Conservation (phyloP, 179 eudicot species). For the Vitellaria paradoxa region DNA sequence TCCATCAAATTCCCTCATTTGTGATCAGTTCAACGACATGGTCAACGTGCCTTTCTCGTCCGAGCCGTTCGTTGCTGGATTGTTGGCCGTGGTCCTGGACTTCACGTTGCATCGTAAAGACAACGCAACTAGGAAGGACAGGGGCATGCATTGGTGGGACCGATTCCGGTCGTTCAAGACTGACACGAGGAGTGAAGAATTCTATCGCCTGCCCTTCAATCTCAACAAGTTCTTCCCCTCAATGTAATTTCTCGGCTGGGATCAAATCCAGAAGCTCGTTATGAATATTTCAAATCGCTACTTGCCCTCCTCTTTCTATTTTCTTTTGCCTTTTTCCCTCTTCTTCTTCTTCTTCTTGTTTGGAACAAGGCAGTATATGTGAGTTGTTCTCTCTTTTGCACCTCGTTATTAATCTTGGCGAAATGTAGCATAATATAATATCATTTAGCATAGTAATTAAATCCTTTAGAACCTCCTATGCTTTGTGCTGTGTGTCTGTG, state of each 20-base stretch:
- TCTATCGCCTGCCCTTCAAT: slow-evolving; percentile 80
- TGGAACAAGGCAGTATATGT: slow-evolving; percentile 12
- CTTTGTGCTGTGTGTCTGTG: not conserved
- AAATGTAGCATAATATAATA: not conserved
- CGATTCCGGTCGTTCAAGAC: slow-evolving; percentile 67
- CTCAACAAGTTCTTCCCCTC: slow-evolving; percentile 95
- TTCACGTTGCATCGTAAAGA: slow-evolving; percentile 63
- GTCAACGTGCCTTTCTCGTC: slow-evolving; percentile 89
- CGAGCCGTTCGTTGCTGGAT: slow-evolving; percentile 77
- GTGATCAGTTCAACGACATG: slow-evolving; percentile 88
- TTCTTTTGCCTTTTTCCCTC: not conserved
- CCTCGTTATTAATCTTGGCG: not conserved
- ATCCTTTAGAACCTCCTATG: not conserved
- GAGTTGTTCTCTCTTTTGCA: not conserved
- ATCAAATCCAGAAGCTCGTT: not conserved
- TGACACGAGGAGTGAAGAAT: slow-evolving; percentile 86
- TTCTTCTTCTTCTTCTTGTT: not conserved
- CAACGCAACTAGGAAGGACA: slow-evolving; percentile 55
- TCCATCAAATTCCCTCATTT: slow-evolving; percentile 2
- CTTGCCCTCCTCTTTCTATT: not conserved
- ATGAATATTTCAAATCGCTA: not conserved
- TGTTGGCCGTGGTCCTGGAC: slow-evolving; percentile 75
- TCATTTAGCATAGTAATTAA: not conserved
- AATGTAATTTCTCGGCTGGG: slow-evolving; percentile 27
- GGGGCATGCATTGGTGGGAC: slow-evolving; percentile 98